Conservation (phyloP, 352 stramenopile species). For the Thalassiosira mediterranea region DNA sequence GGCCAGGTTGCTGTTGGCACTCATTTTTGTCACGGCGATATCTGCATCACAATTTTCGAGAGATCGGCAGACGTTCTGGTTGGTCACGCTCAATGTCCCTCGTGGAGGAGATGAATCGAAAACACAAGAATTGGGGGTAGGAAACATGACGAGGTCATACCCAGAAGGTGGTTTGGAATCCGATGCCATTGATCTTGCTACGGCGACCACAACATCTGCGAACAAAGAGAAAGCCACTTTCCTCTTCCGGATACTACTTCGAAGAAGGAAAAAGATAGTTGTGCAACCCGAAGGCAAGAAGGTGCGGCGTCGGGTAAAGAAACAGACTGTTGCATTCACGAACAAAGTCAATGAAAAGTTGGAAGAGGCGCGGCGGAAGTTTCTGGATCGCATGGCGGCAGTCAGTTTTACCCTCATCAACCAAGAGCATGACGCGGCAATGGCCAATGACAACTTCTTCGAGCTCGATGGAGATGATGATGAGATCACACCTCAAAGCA, state of each 20-base stretch:
- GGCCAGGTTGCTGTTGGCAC: background rate
- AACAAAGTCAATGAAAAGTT: conserved; percentile 58
- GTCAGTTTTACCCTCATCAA: conserved; percentile 61
- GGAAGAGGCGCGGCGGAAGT: conserved; percentile 46
- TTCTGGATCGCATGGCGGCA: conserved; percentile 65
- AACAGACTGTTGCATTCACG: conserved; percentile 28
- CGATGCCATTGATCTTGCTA: background rate
- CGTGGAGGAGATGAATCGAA: background rate
- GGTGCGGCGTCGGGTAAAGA: conserved; percentile 19
- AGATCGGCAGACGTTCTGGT: background rate
- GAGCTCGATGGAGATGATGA: conserved; percentile 43
- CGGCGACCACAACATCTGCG: background rate
- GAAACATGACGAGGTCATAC: background rate
- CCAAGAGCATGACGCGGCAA: conserved; percentile 60
- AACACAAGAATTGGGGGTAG: background rate
- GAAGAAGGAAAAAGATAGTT: conserved; percentile 2
- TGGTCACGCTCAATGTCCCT: background rate
- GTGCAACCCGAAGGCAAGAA: background rate
- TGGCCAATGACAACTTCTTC: conserved; percentile 43
- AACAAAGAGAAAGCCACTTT: conserved; percentile 4
- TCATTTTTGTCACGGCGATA: background rate
- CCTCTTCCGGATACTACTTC: conserved; percentile 8
- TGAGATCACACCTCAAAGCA: conserved; percentile 50
- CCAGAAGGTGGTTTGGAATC: background rate
- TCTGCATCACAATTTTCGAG: background rate